phyloP scores from a whole-genome alignment of 768 basidiomycete genomes.

The Phlebiopsis flavidoalba region DNA sequence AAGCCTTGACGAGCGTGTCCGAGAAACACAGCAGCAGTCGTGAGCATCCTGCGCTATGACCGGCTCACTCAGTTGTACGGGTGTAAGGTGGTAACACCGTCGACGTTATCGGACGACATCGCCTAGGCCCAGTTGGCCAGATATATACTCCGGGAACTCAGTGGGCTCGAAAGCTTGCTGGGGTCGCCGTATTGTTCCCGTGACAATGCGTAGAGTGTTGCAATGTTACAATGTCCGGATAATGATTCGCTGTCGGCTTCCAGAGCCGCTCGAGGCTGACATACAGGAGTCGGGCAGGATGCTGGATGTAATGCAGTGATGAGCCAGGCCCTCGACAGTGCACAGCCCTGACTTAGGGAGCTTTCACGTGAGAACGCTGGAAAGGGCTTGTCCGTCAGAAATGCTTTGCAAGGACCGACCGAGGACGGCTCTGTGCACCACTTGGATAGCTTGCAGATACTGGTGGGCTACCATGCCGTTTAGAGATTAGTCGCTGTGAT shows the following conservation, averaged over 20 bases:
- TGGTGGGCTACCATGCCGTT: slow-evolving; percentile 14
- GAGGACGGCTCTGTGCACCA: slow-evolving; percentile 54
- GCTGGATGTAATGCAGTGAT: no score
- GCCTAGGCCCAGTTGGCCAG: not conserved
- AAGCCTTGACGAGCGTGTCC: slow-evolving; percentile 44
- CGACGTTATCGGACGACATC: no score
- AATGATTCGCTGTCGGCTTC: not conserved
- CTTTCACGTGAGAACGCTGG: slow-evolving; percentile 34
- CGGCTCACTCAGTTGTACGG: no score
- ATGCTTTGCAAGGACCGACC: slow-evolving; percentile 42
- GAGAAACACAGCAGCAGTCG: slow-evolving; percentile 38
- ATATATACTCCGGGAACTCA: not conserved
- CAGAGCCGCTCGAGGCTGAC: no score
- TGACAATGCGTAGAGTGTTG: not conserved
- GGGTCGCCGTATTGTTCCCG: no score
- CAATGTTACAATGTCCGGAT: not conserved
- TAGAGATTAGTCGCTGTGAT: not conserved
- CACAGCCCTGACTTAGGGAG: not conserved
- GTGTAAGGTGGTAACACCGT: no score
- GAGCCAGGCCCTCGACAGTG: no score
- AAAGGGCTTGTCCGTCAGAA: slow-evolving; percentile 38
- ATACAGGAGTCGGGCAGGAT: no score
- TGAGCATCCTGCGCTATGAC: not conserved
- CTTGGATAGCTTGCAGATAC: slow-evolving; percentile 51
- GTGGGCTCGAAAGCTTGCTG: not conserved